Evolutionary conservation across 345 rosid species (phyloP).

Genomic region (Odontarrhena argentea): DNA sequence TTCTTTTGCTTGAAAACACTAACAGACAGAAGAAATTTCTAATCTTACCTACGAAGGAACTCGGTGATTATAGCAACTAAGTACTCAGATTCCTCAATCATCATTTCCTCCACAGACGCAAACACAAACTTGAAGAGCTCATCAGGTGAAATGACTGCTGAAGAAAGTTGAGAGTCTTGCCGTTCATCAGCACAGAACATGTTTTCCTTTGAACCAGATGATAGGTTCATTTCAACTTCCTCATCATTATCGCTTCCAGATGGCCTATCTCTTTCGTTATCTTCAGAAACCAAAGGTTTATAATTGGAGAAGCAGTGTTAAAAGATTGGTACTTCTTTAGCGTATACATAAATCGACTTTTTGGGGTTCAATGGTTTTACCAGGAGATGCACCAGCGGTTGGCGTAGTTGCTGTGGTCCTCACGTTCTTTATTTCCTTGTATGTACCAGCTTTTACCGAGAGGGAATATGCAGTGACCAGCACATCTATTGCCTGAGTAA

Average conservation of each 20-base stretch:
- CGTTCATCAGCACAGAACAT: slow-evolving; percentile 56
- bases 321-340: not conserved
- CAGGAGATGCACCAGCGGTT: slow-evolving; percentile 43
- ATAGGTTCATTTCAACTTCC: slow-evolving; percentile 46
- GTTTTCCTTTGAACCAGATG: slow-evolving; percentile 48
- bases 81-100: slow-evolving; percentile 87
- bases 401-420: slow-evolving; percentile 44
- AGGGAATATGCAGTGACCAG: slow-evolving; percentile 69
- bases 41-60: slow-evolving; percentile 76
- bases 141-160: slow-evolving; percentile 90
- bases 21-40: slow-evolving; percentile 13
- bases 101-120: slow-evolving; percentile 82
- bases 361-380: slow-evolving; percentile 45
- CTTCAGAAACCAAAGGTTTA: slow-evolving; percentile 56
- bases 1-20: slow-evolving; percentile 15
- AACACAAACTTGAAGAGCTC: slow-evolving; percentile 88
- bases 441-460: slow-evolving; percentile 69
- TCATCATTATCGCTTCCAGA: slow-evolving; percentile 46
- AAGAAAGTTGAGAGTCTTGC: slow-evolving; percentile 71
- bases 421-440: slow-evolving; percentile 66
- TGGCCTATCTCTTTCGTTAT: slow-evolving; percentile 41
- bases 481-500: slow-evolving; percentile 78
- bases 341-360: slow-evolving; percentile 42
- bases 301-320: slow-evolving; percentile 31
- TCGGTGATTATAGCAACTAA: slow-evolving; percentile 77